Conservation (phyloP, 1,284 basidiomycete genomes). For the Boletus semigastroideus region DNA sequence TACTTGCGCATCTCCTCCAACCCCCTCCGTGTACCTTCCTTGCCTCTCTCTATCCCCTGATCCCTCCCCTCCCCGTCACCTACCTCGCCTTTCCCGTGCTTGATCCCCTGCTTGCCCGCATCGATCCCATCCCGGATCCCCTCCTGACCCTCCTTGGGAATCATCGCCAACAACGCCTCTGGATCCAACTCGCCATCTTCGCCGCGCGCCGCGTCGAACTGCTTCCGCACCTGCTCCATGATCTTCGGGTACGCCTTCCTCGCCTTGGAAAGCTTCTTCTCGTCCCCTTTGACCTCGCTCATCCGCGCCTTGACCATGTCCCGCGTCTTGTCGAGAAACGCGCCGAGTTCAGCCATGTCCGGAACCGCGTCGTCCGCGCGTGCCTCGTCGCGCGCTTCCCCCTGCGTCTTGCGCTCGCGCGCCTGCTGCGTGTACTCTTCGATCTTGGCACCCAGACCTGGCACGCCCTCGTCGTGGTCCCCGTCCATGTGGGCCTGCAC, state of each 20-base stretch:
- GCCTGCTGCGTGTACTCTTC: conserved; percentile 5
- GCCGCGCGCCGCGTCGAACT: conserved; percentile 6
- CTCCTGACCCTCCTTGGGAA: conserved; percentile 8
- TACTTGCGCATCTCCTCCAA: conserved; percentile 11
- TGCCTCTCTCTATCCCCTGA: conserved; percentile 5
- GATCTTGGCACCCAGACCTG: conserved; percentile 1
- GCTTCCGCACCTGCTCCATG: conserved; percentile 11
- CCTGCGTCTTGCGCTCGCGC: background rate
- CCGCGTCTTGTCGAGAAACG: conserved; percentile 18
- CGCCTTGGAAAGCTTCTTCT: conserved; percentile 21
- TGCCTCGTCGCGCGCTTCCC: background rate
- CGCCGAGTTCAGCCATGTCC: conserved; percentile 10
- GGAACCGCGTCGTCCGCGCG: background rate
- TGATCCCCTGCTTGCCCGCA: conserved; percentile 1
- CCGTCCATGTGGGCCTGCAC: background rate
- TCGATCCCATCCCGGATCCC: conserved; percentile 1
- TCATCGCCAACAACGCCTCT: conserved; percentile 4
- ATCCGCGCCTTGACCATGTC: conserved; percentile 17
- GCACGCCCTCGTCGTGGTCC: background rate
- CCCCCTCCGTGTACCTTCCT: conserved; percentile 5
- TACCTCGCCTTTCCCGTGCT: background rate
- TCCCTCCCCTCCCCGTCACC: background rate
- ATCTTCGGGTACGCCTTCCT: conserved; percentile 18
- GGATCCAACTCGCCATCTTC: conserved; percentile 8
- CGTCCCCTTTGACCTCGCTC: conserved; percentile 17